These are phyloP conservation scores for Seiridium unicorne DNA, from an alignment of 2,329 filamentous ascomycete species.

Conservation along the genomic window DNA sequence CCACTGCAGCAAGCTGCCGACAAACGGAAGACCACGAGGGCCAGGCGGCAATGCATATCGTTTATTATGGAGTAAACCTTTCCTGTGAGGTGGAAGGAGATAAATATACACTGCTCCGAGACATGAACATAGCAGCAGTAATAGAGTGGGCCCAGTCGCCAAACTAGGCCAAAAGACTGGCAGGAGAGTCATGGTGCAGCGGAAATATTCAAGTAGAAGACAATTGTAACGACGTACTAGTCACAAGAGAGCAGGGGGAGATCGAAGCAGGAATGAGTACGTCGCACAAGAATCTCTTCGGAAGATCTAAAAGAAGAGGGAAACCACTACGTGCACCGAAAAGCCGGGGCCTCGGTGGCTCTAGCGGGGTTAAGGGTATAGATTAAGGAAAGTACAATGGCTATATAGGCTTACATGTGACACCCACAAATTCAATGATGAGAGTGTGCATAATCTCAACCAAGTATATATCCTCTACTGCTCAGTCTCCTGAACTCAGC, in stretches of 20 bases:
- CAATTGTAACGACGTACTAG: not conserved
- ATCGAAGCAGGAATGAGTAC: not conserved
- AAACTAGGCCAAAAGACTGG: not conserved
- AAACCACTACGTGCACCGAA: not conserved
- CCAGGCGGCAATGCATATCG: not conserved
- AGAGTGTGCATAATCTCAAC: not conserved
- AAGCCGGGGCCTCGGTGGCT: not conserved
- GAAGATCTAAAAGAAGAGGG: not conserved
- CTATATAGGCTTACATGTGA: not conserved
- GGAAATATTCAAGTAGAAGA: not conserved
- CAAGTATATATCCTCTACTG: not conserved
- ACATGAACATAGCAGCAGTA: not conserved
- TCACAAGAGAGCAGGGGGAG: not conserved
- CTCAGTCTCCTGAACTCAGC: not conserved
- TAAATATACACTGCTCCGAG: not conserved
- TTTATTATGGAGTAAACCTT: not conserved
- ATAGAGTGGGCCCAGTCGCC: not conserved
- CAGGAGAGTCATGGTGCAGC: not conserved
- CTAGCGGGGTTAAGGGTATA: not conserved
- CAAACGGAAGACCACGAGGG: not conserved
- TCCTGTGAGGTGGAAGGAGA: not conserved
- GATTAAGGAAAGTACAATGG: not conserved
- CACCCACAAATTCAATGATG: not conserved
- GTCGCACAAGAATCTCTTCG: not conserved
- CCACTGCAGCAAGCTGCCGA: not conserved